Percentiles rank a stretch among this genome's conserved stretches.
Conservation (phyloP, 352 stramenopile species). For the Phytophthora lateralis region DNA sequence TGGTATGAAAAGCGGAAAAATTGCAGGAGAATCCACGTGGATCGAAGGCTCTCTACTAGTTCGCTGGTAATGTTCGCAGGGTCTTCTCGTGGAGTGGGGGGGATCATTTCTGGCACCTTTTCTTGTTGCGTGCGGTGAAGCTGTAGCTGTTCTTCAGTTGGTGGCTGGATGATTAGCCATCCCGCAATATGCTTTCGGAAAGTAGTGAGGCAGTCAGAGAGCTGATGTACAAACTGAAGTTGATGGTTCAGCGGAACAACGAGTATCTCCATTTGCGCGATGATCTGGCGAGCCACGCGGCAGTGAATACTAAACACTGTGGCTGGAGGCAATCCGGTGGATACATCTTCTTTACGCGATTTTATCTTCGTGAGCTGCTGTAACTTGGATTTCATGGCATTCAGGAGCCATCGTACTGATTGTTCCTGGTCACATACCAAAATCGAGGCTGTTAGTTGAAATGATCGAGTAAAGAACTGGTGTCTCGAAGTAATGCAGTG, state of each 20-base stretch:
- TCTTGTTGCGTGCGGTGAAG: constrained; percentile 12
- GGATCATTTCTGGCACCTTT: neutral
- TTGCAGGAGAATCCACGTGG: constrained; percentile 29
- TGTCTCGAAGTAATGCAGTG: neutral
- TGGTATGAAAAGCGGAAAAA: constrained; percentile 44
- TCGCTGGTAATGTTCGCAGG: constrained; percentile 5
- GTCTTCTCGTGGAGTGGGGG: constrained; percentile 25
- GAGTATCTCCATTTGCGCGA: constrained; percentile 19
- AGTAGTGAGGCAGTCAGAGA: constrained; percentile 6
- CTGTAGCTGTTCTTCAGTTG: constrained; percentile 25
- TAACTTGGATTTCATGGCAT: constrained; percentile 8
- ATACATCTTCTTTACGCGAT: neutral
- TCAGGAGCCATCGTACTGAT: constrained; percentile 21
- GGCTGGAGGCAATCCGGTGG: neutral
- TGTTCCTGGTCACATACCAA: constrained; percentile 10
- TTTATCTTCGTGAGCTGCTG: neutral
- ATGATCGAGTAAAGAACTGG: neutral
- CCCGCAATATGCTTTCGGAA: constrained; percentile 6
- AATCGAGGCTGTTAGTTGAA: neutral
- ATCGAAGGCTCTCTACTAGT: constrained; percentile 23
- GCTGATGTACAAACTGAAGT: constrained; percentile 21
- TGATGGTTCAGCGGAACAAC: constrained; percentile 31
- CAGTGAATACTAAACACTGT: constrained; percentile 14
- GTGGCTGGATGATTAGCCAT: constrained; percentile 23
- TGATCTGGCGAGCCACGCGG: constrained; percentile 19